Evolutionary conservation across 108 stramenopile species (phyloP), one percentile per base, ranked within the genome.

Genomic region (Fragilaria crotonensis): DNA sequence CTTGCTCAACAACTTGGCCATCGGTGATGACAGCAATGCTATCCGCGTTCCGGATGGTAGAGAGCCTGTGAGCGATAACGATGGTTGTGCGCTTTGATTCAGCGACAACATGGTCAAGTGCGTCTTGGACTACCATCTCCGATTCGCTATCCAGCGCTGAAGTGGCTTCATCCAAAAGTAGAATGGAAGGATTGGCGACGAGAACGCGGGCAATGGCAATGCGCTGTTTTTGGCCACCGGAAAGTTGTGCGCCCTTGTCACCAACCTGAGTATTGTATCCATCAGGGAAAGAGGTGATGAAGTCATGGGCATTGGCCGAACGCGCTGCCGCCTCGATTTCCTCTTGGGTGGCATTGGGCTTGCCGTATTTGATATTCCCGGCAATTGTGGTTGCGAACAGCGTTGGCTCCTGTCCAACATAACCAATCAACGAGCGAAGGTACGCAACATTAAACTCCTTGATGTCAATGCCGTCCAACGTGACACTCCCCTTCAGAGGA

Each of bases 161-260:
- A 3, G 88, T 93, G 25, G 87, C 91, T 68, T 96, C 94, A 72
- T 96, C 95, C 0, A 98, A 76, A 0, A 98, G 59, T 7, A 98
- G 60, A 28, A 96, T 73, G 30, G 66, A 62, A 0, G 94, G 93
- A 45, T 84, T 73, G 11, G 71, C 68, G 21, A 95, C 68, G 52
- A 95, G 60, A 7, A 87, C 90, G 22, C 95, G 64, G 11, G 95
- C 91, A 55, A 96, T 95, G 14, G 93, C 93, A 66, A 98, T 89
- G 11, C 97, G 73, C 63, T 98, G 97, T 55, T 95, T 94, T 71
- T 97, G 97, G 25, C 97, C 97, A 5, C 97, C 97, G 11, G 72
- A 76, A 0, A 98, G 78, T 61, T 90, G 69, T 14, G 77, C 48
- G 11, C 96, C 96, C 5, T 87, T 67, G 41, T 95, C 95, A 2